A percentile compares a stretch with the other conserved stretches of the same genome.
These are phyloP conservation scores for Phanerochaete carnosa DNA, from an alignment of 768 basidiomycete species.

Conservation along the genomic window DNA sequence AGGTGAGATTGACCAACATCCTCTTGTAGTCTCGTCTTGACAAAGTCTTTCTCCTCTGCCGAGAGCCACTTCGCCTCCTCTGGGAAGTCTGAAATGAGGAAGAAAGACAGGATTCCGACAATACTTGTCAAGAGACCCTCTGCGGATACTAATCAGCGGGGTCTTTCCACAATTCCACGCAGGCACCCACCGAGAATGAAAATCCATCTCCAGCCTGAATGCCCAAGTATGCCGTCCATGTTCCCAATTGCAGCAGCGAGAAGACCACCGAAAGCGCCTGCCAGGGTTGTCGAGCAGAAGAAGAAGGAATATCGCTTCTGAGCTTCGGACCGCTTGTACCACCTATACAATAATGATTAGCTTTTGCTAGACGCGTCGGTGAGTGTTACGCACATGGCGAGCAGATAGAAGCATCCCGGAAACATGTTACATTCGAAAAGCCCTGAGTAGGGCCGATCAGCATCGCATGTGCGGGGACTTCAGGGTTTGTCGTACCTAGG, in stretches of 20 bases:
- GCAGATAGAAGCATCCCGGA: constrained; percentile 31
- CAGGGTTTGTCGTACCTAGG: constrained; percentile 22
- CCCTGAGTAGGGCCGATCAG: constrained; percentile 1
- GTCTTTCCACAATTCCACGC: background rate
- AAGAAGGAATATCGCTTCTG: constrained; percentile 35
- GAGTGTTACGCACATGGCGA: constrained; percentile 22
- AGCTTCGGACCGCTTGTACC: constrained; percentile 36
- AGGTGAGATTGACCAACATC: constrained; percentile 27
- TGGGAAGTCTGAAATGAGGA: constrained; percentile 33
- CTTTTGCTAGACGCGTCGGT: background rate
- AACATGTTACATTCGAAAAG: constrained; percentile 28
- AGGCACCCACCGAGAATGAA: constrained; percentile 27
- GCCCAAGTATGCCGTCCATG: constrained; percentile 30
- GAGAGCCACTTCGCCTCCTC: constrained; percentile 32
- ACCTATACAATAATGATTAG: constrained; percentile 15
- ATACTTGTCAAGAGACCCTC: constrained; percentile 36
- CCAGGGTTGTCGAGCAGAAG: constrained; percentile 36
- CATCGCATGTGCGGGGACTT: background rate
- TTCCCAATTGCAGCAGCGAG: constrained; percentile 31
- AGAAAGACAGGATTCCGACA: constrained; percentile 28
- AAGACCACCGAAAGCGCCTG: constrained; percentile 36
- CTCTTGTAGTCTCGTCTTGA: constrained; percentile 24
- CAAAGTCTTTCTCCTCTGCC: constrained; percentile 25
- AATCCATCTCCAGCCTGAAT: constrained; percentile 30
- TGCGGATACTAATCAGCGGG: background rate